phyloP scores from a whole-genome alignment of 129 eudicot genomes.

The Flaveria brownii region DNA sequence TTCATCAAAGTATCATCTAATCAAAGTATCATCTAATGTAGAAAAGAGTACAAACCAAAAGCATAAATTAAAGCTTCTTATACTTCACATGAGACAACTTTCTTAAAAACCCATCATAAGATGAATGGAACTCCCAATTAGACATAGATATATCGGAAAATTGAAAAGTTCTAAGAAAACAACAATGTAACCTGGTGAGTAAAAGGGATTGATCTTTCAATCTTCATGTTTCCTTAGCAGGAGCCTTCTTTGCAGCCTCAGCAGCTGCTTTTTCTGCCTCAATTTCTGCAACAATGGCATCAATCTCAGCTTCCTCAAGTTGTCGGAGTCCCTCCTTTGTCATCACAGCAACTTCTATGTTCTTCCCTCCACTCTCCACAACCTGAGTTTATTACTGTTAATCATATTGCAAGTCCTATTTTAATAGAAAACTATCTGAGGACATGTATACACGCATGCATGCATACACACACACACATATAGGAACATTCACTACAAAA shows the following conservation, averaged over 20 bases:
- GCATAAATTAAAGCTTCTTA: neutral
- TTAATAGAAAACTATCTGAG: neutral
- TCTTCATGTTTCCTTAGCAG: conserved; percentile 63
- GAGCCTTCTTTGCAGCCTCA: conserved; percentile 92
- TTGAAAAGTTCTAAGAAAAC: conserved; percentile 6
- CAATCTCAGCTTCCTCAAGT: conserved; percentile 94
- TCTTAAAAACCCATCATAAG: neutral
- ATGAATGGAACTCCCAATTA: neutral
- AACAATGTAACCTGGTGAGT: neutral
- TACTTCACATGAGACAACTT: neutral
- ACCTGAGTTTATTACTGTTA: conserved; percentile 43
- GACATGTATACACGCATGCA: neutral
- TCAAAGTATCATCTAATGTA: neutral
- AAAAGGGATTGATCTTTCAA: neutral
- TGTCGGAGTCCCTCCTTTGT: conserved; percentile 81
- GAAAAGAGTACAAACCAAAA: neutral
- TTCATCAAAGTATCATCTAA: neutral
- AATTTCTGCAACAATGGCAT: conserved; percentile 85
- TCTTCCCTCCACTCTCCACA: conserved; percentile 98
- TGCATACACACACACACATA: too few relatives aligned
- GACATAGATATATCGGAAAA: neutral
- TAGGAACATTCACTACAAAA: neutral
- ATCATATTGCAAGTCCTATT: neutral
- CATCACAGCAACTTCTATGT: conserved; percentile 94
- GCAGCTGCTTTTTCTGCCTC: conserved; percentile 98